Evolutionary conservation across 495 filamentous ascomycete species (phyloP).

Genomic region (Podospora bellae-mahoneyi): DNA sequence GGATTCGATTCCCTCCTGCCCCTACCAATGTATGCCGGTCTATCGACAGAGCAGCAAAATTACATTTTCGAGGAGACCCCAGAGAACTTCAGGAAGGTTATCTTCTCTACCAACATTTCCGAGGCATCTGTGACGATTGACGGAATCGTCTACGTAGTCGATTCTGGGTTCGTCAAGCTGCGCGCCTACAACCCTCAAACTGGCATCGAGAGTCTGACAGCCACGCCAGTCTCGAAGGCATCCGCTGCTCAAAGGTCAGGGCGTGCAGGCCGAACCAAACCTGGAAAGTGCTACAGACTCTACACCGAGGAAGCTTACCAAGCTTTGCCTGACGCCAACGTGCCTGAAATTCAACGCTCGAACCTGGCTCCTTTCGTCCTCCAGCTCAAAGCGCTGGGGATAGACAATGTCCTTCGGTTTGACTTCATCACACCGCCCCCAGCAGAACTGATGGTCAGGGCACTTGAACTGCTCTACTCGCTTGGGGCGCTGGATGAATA

Average conservation of each 20-base stretch:
- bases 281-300: slow-evolving; percentile 92
- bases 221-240: slow-evolving; percentile 83
- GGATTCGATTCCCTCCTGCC: slow-evolving; percentile 67
- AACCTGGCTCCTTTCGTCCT: slow-evolving; percentile 89
- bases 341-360: slow-evolving; percentile 90
- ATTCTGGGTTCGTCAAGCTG: slow-evolving; percentile 89
- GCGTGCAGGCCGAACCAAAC: slow-evolving; percentile 83
- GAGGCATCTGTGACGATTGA: slow-evolving; percentile 95
- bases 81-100: slow-evolving; percentile 82
- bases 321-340: slow-evolving; percentile 65
- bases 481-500: slow-evolving; percentile 87
- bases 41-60: slow-evolving; percentile 86
- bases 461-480: slow-evolving; percentile 83
- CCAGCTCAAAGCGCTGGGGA: slow-evolving; percentile 92
- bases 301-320: slow-evolving; percentile 79
- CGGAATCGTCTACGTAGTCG: slow-evolving; percentile 88
- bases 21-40: slow-evolving; percentile 82
- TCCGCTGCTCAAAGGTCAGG: slow-evolving; percentile 90
- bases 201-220: slow-evolving; percentile 90
- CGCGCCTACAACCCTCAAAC: slow-evolving; percentile 82
- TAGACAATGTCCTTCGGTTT: slow-evolving; percentile 92
- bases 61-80: slow-evolving; percentile 87
- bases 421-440: slow-evolving; percentile 87
- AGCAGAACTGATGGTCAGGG: slow-evolving; percentile 80
- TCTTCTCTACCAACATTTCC: slow-evolving; percentile 94